These are phyloP conservation scores for Melampsora larici-populina DNA, from an alignment of 1,284 basidiomycete genomes.

Conservation along the genomic window DNA sequence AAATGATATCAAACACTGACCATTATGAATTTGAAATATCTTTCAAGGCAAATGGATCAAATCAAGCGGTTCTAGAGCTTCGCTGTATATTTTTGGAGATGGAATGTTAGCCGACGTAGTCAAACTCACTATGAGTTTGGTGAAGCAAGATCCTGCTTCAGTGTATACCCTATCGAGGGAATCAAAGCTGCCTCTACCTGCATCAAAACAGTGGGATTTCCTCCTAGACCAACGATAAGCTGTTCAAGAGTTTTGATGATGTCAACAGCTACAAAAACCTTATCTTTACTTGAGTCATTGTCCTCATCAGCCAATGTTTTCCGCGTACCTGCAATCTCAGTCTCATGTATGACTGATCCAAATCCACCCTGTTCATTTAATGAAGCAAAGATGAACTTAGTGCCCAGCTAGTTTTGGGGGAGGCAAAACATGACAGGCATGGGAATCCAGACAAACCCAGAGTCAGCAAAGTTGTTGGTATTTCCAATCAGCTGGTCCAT, in stretches of 20 bases:
- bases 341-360: conserved; percentile 77
- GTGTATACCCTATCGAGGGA: conserved; percentile 71
- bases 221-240: conserved; percentile 66
- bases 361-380: conserved; percentile 67
- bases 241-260: conserved; percentile 59
- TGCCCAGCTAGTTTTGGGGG: background rate
- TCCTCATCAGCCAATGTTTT: conserved; percentile 52
- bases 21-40: conserved; percentile 76
- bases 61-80: conserved; percentile 81
- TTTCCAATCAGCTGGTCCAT: conserved; percentile 92
- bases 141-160: conserved; percentile 56
- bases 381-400: too few species aligned
- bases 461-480: conserved; percentile 88
- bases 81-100: conserved; percentile 72
- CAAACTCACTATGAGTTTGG: conserved; percentile 34
- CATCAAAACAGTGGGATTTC: conserved; percentile 69
- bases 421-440: too few species aligned
- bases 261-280: conserved; percentile 78
- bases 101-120: background rate
- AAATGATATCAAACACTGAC: conserved; percentile 78
- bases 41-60: conserved; percentile 77
- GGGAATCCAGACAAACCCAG: conserved; percentile 64
- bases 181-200: conserved; percentile 78
- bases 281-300: conserved; percentile 67
- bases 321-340: conserved; percentile 61